Conservation (phyloP, 371 early-diverging fungal species). For the Fennellomyces sp. region DNA sequence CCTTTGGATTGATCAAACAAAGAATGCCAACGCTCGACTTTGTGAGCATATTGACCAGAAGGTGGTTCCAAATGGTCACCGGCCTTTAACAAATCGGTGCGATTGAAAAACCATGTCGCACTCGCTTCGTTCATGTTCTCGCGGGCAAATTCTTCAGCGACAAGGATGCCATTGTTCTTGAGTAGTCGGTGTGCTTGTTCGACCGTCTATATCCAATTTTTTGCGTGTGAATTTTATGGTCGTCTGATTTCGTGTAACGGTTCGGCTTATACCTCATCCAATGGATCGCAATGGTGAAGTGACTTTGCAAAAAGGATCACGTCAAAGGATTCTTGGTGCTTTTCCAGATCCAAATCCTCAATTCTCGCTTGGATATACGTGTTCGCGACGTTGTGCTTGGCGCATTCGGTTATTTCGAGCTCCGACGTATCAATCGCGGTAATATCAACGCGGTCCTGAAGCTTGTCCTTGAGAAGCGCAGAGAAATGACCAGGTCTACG, state of each 20-base stretch:
- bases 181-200: slow-evolving; percentile 24
- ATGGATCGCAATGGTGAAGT: slow-evolving; percentile 35
- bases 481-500: slow-evolving; percentile 31
- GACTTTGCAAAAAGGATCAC: slow-evolving; percentile 39
- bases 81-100: slow-evolving; percentile 22
- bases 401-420: slow-evolving; percentile 13
- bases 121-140: slow-evolving; percentile 6
- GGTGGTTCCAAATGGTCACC: background rate
- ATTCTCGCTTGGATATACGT: slow-evolving; percentile 14
- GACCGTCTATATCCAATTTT: slow-evolving; percentile 18
- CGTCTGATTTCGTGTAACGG: background rate
- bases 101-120: slow-evolving; percentile 27
- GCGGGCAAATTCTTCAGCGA: slow-evolving; percentile 34
- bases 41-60: background rate
- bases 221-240: background rate
- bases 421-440: slow-evolving; percentile 33
- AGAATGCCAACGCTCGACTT: background rate
- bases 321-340: slow-evolving; percentile 14
- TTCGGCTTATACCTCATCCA: slow-evolving; percentile 21
- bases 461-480: slow-evolving; percentile 19
- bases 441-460: slow-evolving; percentile 15
- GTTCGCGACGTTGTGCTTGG: slow-evolving; percentile 9
- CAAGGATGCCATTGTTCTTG: slow-evolving; percentile 18
- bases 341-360: slow-evolving; percentile 7
- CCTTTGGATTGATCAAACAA: background rate